Base-by-base conservation (phyloP, 192 early-diverging fungal genomes). In the Mortierella claussenii region DNA sequence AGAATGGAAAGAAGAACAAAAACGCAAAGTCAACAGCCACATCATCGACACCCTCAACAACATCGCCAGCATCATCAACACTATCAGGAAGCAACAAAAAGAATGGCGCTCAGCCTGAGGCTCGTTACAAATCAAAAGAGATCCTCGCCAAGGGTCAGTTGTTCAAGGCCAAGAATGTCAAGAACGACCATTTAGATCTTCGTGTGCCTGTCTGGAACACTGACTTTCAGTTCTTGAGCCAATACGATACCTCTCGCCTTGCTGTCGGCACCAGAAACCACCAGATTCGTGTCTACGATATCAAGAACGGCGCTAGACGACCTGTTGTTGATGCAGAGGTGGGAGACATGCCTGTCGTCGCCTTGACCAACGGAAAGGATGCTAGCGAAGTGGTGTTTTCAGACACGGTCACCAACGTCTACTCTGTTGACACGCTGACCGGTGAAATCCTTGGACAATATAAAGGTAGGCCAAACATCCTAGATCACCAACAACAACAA, bases 201-300 rank as follows among this genome's bases (percentile, higher is more conserved):
- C 87, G 92, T 21, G 89, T 93, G 37, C 93, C 93, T 7, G 89
- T 98, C 15, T 96, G 95, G 92, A 88, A 96, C 53, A 95, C 93
- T 1, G 91, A 95, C 68, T 60, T 97, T 30, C 83, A 87, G 73
- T 97, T 93, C 68, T 46, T 92, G 30, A 81, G 59, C 69, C 83
- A 85, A 51, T 70, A 71, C n/a, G 84, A 88, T 30, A 65, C 63
- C 3, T 82, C 83, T 7, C 56, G 79, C 21, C 50, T 98, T 28
- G 89, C 87, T 21, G 84, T 89, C 21, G 87, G 86, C 10, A 94
- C 96, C 0, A 87, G 90, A 46, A 73, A 91, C 70, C 80, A 86
- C 56, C 90, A 92, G 81, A 91, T 96, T 60, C 86, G 96, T 46
- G 71, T 95, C n/a, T 98, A 98, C 76, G 91, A 98, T 67, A 85